Evolutionary conservation across 1,284 basidiomycete genomes (phyloP), one percentile per base, ranked within the genome.

Genomic region (Tilletia walkeri): DNA sequence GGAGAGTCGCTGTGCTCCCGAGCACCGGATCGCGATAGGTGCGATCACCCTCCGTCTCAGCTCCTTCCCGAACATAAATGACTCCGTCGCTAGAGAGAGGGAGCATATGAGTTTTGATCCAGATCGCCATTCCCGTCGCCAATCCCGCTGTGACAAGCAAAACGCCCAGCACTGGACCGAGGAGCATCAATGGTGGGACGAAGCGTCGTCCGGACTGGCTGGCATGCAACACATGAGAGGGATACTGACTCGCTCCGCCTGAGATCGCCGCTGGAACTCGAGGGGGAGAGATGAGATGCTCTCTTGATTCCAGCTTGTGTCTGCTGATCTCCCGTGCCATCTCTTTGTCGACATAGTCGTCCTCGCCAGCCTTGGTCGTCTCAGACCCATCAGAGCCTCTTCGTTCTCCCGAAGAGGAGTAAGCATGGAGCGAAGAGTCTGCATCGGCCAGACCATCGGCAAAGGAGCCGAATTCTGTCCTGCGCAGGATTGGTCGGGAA

Each of bases 21-120:
- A 70, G 38, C 12, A 45, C 54, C 18, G 24, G 30, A 24, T 72
- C 70, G n/a, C 36, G 41, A 34, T 72, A 72, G 9, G 20, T 20
- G 0, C 71, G 66, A 38, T 65, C 70, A 18, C 39, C 20, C 68
- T 72, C 66, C 4, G 67, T 47, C 53, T 72, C 71, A 38, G 48
- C 53, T 20, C 70, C 71, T 36, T 72, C 71, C 6, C 56, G 45
- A 49, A 72, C 53, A 47, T 70, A 72, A 4, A 72, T 53, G 49
- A 72, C 71, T 20, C 71, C 71, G 24, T 39, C 53, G 24, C 56
- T 65, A 14, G 39, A 7, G 30, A 72, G 56, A 16, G 71, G 71
- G 10, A 72, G 48, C 59, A 66, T 53, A 56, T 72, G 70, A n/a
- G 24, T n/a, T 18, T 53, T 36, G 38, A 70, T 49, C 71, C 71